Conservation (phyloP, 257 asterid species). For the Lycium barbarum region DNA sequence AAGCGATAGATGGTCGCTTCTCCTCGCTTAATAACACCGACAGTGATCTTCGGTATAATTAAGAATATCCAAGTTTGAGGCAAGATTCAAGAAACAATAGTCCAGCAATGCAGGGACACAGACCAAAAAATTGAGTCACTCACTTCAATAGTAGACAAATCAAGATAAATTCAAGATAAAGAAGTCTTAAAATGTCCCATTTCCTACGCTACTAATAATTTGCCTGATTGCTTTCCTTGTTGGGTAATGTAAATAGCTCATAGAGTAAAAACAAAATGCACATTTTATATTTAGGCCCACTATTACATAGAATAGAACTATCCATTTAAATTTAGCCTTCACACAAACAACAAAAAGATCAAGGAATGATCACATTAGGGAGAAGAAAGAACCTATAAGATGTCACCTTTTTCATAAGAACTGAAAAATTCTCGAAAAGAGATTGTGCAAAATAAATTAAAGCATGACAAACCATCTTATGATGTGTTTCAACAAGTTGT, state of each 20-base stretch:
- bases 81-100: too few species aligned
- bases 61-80: too few species aligned
- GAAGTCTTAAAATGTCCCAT: neutral
- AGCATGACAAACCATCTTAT: neutral
- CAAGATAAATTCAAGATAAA: neutral
- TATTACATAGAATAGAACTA: neutral
- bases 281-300: neutral
- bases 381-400: neutral
- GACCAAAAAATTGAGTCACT: too few species aligned
- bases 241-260: neutral
- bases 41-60: too few species aligned
- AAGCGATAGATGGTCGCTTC: too few species aligned
- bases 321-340: neutral
- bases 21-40: too few species aligned
- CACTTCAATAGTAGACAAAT: too few species aligned
- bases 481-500: neutral
- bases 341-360: neutral
- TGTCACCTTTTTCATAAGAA: neutral
- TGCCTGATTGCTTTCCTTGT: neutral
- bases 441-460: too few species aligned
- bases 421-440: neutral
- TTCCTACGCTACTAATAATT: neutral
- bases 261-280: too few species aligned
- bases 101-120: too few species aligned
- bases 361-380: neutral